Percentiles rank a stretch among this genome's conserved stretches.
phyloP scores from a whole-genome alignment of 768 basidiomycete species.

The Calocybe indica region DNA sequence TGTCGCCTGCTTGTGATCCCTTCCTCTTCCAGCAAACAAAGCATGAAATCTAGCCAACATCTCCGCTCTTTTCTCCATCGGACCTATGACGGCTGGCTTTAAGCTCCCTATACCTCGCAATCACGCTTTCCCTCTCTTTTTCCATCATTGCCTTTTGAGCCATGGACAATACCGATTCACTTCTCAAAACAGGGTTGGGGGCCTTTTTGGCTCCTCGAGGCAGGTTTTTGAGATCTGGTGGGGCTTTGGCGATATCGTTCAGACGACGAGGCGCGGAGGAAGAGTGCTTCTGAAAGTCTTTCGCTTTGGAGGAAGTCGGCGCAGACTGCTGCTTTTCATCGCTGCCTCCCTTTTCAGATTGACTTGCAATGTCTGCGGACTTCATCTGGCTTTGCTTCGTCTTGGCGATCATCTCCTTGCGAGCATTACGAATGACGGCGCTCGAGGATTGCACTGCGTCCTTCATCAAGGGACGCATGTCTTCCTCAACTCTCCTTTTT shows the following conservation, averaged over 20 bases:
- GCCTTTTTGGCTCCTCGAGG: slow-evolving; percentile 7
- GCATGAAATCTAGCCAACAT: slow-evolving; percentile 1
- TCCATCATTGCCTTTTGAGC: slow-evolving; percentile 77
- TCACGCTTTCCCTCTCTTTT: slow-evolving; percentile 63
- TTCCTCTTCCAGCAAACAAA: not conserved
- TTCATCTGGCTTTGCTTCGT: slow-evolving; percentile 13
- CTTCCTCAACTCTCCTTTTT: slow-evolving; percentile 59
- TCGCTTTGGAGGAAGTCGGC: slow-evolving; percentile 16
- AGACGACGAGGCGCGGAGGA: slow-evolving; percentile 52
- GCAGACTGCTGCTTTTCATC: slow-evolving; percentile 9
- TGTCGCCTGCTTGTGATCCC: too few relatives aligned
- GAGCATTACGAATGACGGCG: slow-evolving; percentile 38
- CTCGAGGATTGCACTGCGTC: slow-evolving; percentile 55
- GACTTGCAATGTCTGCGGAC: slow-evolving; percentile 8
- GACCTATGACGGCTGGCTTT: slow-evolving; percentile 39
- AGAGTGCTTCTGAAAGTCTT: slow-evolving; percentile 45
- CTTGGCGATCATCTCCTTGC: slow-evolving; percentile 26
- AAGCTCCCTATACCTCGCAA: slow-evolving; percentile 62
- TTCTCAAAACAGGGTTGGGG: slow-evolving; percentile 11
- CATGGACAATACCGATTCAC: slow-evolving; percentile 56
- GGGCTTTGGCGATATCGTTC: slow-evolving; percentile 19
- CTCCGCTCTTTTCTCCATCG: slow-evolving; percentile 12
- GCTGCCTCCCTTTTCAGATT: slow-evolving; percentile 9
- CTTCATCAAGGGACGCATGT: slow-evolving; percentile 60
- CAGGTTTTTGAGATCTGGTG: slow-evolving; percentile 20